Evolutionary conservation across 768 basidiomycete species (phyloP), one percentile per base, ranked within the genome.

Genomic region (Ramaria sp.): DNA sequence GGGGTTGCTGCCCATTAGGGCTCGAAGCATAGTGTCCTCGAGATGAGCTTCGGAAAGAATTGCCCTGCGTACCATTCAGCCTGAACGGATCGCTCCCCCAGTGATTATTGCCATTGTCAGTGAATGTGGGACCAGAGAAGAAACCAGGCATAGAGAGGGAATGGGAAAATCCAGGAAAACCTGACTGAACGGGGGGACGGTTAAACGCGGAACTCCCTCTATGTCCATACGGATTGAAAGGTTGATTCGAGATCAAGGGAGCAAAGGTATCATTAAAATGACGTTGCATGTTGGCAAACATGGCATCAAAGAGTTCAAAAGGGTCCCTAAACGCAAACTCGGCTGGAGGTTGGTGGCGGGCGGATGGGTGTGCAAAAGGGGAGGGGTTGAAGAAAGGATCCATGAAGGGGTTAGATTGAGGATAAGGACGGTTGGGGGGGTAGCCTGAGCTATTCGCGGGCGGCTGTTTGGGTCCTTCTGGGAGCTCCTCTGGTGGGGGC

Each of bases 261-360:
- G 28, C n/a, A 34, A 16, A 30, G n/a, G 27, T 37, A 38, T 41
- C 28, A 41, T 50, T 51, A 32, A 53, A 34, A 34, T 34, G 52
- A n/a, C 48, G 55, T 42, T 71, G 72, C 13, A 72, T 51, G 61
- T 79, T 71, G 18, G 78, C 77, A 56, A 90, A 88, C 54, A 88
- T 78, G 3, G 78, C 73, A 58, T 87, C 74, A 67, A 90, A 90
- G 34, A 90, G 68, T 20, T 75, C 69, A 63, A 88, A 88, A 1
- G 87, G 87, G 63, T 89, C 85, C 1, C 80, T 82, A 67, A 88
- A 87, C 8, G 30, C 38, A 37, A 34, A 52, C 6, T 18, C 22
- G 43, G 7, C 27, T 47, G 16, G 53, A 5, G 41, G 30, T 36
- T 12, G 39, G 22, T 25, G 50, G 41, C 32, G 48, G 13, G 51